Evolutionary conservation across 208 protist species (phyloP), one percentile per base, ranked within the genome.

Genomic region (Leishmania braziliensis): DNA sequence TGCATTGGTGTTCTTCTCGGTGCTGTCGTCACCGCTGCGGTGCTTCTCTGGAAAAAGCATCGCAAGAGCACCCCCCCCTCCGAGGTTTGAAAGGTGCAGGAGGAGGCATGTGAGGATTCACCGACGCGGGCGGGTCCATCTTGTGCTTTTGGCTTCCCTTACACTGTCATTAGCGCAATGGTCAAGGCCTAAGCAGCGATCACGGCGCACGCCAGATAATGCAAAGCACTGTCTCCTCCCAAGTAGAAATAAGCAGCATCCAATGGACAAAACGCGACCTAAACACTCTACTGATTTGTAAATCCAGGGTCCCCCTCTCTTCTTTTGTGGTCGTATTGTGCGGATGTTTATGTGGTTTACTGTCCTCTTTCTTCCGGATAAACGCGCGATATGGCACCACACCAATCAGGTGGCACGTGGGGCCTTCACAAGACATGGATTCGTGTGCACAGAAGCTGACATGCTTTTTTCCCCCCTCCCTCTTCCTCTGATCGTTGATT

Each of bases 1-100:
- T 75, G 73, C 43, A 54, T 78, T 2, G 75, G 80, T 0, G 26
- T 70, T 29, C 75, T 79, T 26, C 48, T 77, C 4, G 80, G 74
- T n/a, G 72, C 65, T 36, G 56, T 79, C 66, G 43, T 83, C 65
- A 79, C 80, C 26, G 70, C 39, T 33, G 54, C 39, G 1, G 65
- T 75, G 50, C 74, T 75, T 56, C 39, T 78, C 68, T 75, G 53
- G 63, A 66, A 74, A 18, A 33, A 16, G 58, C 26, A 50, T 48
- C 65, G 70, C 60, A 58, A 36, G 56, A 36, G 39, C 54, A 10
- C 29, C 20, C 9, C 51, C 29, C 5, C 36, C 18, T 20, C 51
- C 14, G 51, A 39, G 48, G 50, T 54, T 12, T 75, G 29, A 26
- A 43, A 60, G 50, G 18, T 75, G 71, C 46, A 58, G 8, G 14